Evolutionary conservation across 192 early-diverging fungal species (phyloP).

Genomic region (Mortierella alpina): DNA sequence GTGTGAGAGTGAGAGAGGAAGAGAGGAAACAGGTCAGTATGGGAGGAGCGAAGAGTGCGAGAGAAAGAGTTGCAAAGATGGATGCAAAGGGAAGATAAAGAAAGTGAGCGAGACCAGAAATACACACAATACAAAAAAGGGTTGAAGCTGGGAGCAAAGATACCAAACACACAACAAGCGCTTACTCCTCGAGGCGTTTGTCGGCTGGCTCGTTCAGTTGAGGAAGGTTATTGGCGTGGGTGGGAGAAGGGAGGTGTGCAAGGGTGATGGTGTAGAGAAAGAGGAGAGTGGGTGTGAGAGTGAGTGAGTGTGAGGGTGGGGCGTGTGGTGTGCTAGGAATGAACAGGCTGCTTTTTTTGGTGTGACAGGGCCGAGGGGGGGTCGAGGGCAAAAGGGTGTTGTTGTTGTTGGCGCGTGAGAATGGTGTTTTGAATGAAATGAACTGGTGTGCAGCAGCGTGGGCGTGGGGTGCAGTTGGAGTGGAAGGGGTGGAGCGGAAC

Average conservation of each 20-base stretch:
- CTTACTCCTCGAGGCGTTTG: not conserved
- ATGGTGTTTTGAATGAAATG: no score
- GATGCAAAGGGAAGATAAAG: not conserved
- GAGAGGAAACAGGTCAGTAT: not conserved
- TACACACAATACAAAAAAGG: not conserved
- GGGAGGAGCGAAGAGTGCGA: not conserved
- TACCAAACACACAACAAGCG: not conserved
- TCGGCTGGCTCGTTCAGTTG: not conserved
- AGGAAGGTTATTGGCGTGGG: not conserved
- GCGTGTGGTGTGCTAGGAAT: not conserved
- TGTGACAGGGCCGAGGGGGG: no score
- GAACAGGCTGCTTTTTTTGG: not conserved
- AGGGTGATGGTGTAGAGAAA: not conserved
- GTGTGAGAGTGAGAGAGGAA: not conserved
- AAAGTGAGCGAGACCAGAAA: not conserved
- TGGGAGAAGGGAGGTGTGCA: not conserved
- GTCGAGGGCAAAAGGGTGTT: no score
- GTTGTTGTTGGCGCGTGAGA: no score
- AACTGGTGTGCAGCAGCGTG: no score
- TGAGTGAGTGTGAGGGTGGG: not conserved
- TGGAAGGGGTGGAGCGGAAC: not conserved
- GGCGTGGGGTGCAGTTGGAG: not conserved
- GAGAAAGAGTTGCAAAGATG: not conserved
- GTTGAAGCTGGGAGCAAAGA: not conserved
- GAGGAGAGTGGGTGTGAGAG: conserved; percentile 2